These are phyloP conservation scores for Colletotrichum kahawae DNA, from an alignment of 2,329 filamentous ascomycete species.

Conservation along the genomic window DNA sequence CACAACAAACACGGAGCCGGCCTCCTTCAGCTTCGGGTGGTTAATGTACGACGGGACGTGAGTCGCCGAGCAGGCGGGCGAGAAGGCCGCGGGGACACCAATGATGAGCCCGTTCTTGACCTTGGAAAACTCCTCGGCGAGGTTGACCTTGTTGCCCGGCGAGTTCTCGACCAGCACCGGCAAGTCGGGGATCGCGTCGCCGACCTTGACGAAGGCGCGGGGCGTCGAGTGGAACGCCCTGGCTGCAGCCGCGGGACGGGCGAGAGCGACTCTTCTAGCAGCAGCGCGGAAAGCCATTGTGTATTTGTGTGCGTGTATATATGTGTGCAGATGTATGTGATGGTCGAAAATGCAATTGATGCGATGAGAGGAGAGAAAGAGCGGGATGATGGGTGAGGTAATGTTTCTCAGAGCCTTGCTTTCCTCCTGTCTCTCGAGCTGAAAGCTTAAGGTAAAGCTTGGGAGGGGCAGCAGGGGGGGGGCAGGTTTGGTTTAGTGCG, in stretches of 20 bases:
- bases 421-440: background rate
- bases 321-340: background rate
- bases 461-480: background rate
- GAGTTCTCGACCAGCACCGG: slow-evolving; percentile 82
- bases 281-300: slow-evolving; percentile 43
- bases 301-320: background rate
- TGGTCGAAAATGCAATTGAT: background rate
- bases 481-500: background rate
- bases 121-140: slow-evolving; percentile 74
- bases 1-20: slow-evolving; percentile 86
- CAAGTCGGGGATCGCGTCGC: slow-evolving; percentile 79
- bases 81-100: slow-evolving; percentile 83
- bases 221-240: slow-evolving; percentile 69
- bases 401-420: background rate
- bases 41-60: slow-evolving; percentile 90
- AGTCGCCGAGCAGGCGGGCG: slow-evolving; percentile 58
- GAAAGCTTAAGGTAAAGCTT: slow-evolving; percentile 2
- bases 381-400: background rate
- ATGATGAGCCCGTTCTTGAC: slow-evolving; percentile 79
- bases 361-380: background rate
- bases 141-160: slow-evolving; percentile 91
- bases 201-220: slow-evolving; percentile 71
- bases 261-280: slow-evolving; percentile 35
- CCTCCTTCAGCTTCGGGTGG: slow-evolving; percentile 77
- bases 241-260: slow-evolving; percentile 29